Conservation (phyloP, 768 basidiomycete genomes). For the Auriscalpium orientale region DNA sequence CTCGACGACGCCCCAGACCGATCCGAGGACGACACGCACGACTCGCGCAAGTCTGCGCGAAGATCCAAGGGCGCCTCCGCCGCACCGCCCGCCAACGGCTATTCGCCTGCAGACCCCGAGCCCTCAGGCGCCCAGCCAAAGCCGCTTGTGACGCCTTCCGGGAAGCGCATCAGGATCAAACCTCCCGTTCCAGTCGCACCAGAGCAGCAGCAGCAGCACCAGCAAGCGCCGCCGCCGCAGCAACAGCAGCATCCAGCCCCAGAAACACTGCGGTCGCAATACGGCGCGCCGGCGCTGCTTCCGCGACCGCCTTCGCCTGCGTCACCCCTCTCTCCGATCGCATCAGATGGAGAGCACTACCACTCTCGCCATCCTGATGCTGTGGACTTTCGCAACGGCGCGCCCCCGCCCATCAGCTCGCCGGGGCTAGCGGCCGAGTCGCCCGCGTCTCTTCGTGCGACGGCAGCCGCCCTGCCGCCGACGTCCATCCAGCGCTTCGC, state of each 20-base stretch:
- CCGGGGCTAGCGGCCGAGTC: conserved; percentile 23
- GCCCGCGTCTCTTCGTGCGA: conserved; percentile 26
- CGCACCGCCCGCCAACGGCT: conserved; percentile 27
- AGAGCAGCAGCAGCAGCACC: conserved; percentile 9
- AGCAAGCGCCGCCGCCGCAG: conserved; percentile 10
- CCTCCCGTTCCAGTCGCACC: conserved; percentile 29
- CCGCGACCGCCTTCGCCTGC: conserved; percentile 9
- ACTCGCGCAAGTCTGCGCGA: conserved; percentile 28
- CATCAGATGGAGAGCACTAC: conserved; percentile 12
- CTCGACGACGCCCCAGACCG: conserved; percentile 34
- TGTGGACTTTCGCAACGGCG: conserved; percentile 8
- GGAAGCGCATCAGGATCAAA: conserved; percentile 42
- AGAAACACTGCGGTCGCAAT: neutral
- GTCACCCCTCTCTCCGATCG: conserved; percentile 15
- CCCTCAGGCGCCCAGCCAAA: conserved; percentile 9
- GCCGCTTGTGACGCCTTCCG: conserved; percentile 37
- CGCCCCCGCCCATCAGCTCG: conserved; percentile 1
- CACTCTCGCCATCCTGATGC: neutral
- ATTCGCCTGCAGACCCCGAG: conserved; percentile 18
- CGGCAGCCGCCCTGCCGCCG: conserved; percentile 23
- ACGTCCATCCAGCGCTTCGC: conserved; percentile 37
- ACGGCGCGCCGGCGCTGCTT: neutral
- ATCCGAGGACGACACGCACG: conserved; percentile 39
- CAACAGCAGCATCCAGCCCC: conserved; percentile 12
- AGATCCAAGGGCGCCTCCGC: conserved; percentile 20